A percentile compares a stretch with the other conserved stretches of the same genome.
These are phyloP conservation scores for Guyanaporus albipodus DNA, from an alignment of 768 basidiomycete species.

Conservation along the genomic window DNA sequence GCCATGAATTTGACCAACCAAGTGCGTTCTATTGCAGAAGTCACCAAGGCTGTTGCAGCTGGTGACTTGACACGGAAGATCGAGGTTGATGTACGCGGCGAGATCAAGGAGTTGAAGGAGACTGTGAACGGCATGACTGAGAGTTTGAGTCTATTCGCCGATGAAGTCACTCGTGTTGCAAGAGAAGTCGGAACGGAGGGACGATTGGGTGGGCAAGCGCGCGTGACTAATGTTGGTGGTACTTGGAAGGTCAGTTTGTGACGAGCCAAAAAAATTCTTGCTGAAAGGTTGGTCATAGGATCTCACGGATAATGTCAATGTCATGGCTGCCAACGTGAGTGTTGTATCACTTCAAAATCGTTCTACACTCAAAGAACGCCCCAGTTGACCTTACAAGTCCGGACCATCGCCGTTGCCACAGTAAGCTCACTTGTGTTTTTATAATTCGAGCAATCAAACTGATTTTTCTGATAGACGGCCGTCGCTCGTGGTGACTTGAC, in stretches of 20 bases:
- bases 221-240: conserved; percentile 91
- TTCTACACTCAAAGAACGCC: conserved; percentile 5
- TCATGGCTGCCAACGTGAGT: conserved; percentile 89
- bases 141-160: conserved; percentile 78
- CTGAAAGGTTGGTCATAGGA: conserved; percentile 41
- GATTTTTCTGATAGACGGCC: conserved; percentile 53
- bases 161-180: conserved; percentile 83
- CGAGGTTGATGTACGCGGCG: conserved; percentile 86
- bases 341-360: not conserved
- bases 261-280: not conserved
- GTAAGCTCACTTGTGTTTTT: conserved; percentile 39
- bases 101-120: conserved; percentile 86
- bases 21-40: conserved; percentile 85
- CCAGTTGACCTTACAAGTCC: conserved; percentile 88
- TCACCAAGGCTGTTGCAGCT: conserved; percentile 91
- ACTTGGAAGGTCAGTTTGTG: conserved; percentile 71
- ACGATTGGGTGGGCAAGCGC: conserved; percentile 88
- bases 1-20: conserved; percentile 89
- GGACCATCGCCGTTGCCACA: conserved; percentile 89
- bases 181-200: conserved; percentile 98
- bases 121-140: conserved; percentile 97
- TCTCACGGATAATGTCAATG: conserved; percentile 92
- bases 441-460: not conserved
- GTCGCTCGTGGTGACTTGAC: conserved; percentile 93
- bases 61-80: conserved; percentile 95